phyloP scores from a whole-genome alignment of 2,329 filamentous ascomycete species.

The Paracoccidioides brasiliensis region DNA sequence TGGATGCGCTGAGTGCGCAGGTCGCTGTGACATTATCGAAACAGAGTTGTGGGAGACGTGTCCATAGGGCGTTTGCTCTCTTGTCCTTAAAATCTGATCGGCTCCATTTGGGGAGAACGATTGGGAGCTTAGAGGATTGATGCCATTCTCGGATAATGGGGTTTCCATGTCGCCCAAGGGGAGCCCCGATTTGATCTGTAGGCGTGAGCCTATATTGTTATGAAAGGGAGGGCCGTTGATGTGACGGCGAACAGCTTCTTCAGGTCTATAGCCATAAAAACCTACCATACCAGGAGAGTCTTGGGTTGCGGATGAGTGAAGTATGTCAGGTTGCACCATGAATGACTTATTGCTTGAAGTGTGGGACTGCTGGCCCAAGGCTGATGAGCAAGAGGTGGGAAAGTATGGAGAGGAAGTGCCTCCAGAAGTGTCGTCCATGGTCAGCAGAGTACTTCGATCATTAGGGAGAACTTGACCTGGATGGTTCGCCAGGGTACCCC shows the following conservation, averaged over 20 bases:
- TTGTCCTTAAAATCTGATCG: constrained; percentile 18
- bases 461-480: constrained; percentile 44
- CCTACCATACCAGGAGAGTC: constrained; percentile 12
- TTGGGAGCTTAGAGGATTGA: constrained; percentile 16
- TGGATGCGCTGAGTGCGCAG: constrained; percentile 25
- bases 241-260: constrained; percentile 22
- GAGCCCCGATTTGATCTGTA: constrained; percentile 20
- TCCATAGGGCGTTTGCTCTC: constrained; percentile 16
- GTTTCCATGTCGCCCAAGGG: constrained; percentile 19
- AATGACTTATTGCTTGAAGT: constrained; percentile 21
- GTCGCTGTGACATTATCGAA: constrained; percentile 21
- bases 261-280: constrained; percentile 21
- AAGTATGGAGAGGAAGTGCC: constrained; percentile 37
- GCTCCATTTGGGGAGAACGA: constrained; percentile 19
- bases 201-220: constrained; percentile 19
- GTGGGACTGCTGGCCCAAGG: constrained; percentile 32
- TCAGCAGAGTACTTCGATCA: constrained; percentile 25
- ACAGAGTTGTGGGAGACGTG: constrained; percentile 25
- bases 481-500: constrained; percentile 35
- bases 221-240: constrained; percentile 21
- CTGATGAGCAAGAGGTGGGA: constrained; percentile 30
- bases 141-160: constrained; percentile 19
- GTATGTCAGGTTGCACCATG: constrained; percentile 14
- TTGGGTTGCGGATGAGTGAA: neutral
- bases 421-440: constrained; percentile 23